Base-by-base conservation (phyloP, 164 flowering plant genomes). In the Stephania yunnanensis region DNA sequence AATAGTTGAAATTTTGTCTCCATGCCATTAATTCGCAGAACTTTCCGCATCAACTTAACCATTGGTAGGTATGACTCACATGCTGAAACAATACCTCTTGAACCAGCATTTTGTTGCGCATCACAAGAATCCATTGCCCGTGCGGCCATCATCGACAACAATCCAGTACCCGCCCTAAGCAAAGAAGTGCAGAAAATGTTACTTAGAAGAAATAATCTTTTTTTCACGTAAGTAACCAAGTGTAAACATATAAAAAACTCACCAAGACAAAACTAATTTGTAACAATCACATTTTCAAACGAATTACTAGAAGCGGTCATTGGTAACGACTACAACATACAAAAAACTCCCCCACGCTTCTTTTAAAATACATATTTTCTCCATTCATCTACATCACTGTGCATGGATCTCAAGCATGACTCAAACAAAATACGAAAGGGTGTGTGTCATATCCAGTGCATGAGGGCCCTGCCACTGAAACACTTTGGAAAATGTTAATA, bases 121-220 rank as follows among this genome's bases (percentile, higher is more conserved):
- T 83, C 82, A 46, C 66, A 44, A 22, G 75, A 72, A 30, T 76
- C 82, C 97, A 95, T 89, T 69, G 94, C 90, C 31, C 89, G 82
- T n/a, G 97, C 91, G 55, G 95, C 93, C 98, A 95, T 92, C 97
- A 95, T 92, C 31, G 99, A 93, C 52, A 95, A 78, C 85, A 95
- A 81, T 13, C 98, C 99, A 71, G 99, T 95, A 55, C 99, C 99
- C 69, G 98, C 92, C 71, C 99, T 95, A 86, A 71, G 81, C 46
- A n/a, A 55, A 15, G 65, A 58, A 58, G n/a, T 58, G 22, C 2
- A 58, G 20, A 58, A 58, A 17, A 15, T 17, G 65, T 58, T 17
- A 17, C 5, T 4, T 17, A 58, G n/a, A 17, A 58, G 65, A 6
- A 58, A 58, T 58, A 4, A 58, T 2, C 22, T 19, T 17, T 58